phyloP scores from a whole-genome alignment of 2,329 filamentous ascomycete genomes.

The Samsoniella hepiali region DNA sequence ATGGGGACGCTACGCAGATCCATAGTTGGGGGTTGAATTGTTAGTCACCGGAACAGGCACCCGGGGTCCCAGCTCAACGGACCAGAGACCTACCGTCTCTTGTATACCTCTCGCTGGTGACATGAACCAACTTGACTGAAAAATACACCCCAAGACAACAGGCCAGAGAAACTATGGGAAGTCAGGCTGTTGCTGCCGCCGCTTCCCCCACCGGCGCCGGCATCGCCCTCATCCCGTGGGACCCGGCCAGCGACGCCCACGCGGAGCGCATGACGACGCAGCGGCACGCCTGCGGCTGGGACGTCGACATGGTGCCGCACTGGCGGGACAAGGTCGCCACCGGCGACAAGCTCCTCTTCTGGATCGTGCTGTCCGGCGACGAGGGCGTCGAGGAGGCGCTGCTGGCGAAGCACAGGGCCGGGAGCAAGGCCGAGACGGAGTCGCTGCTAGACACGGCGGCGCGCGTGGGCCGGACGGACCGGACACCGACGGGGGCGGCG shows the following conservation, averaged over 20 bases:
- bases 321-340: constrained; percentile 34
- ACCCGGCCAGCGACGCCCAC: constrained; percentile 39
- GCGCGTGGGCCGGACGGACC: constrained; percentile 27
- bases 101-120: no score
- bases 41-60: background rate
- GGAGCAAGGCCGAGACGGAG: constrained; percentile 9
- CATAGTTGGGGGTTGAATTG: background rate
- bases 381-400: constrained; percentile 22
- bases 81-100: background rate
- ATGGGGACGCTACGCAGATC: background rate
- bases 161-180: constrained; percentile 2
- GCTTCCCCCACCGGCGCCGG: constrained; percentile 16
- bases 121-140: background rate
- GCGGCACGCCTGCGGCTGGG: constrained; percentile 46
- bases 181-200: background rate
- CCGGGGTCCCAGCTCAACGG: background rate
- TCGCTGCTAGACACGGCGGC: constrained; percentile 35
- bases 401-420: constrained; percentile 28
- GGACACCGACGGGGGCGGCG: constrained; percentile 29
- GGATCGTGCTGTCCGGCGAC: constrained; percentile 32
- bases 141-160: background rate
- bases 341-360: constrained; percentile 39
- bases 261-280: constrained; percentile 40
- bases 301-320: constrained; percentile 33
- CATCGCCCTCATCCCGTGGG: constrained; percentile 43